phyloP scores from a whole-genome alignment of 2,329 filamentous ascomycete species.

The Monascus ruber region DNA sequence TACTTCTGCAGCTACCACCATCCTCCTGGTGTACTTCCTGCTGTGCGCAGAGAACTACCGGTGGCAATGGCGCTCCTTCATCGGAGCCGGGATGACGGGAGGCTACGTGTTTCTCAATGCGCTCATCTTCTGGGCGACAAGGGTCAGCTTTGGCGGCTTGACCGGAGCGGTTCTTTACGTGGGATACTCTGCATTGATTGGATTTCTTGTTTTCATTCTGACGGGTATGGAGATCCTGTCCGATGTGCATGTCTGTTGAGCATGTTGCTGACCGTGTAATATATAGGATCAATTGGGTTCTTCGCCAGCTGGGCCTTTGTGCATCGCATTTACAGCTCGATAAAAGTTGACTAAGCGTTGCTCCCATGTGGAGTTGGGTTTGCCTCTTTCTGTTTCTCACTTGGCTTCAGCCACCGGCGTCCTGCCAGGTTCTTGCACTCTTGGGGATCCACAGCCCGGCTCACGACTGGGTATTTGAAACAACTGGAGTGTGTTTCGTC shows the following conservation, averaged over 20 bases:
- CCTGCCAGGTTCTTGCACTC: no score
- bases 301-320: constrained; percentile 92
- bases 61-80: constrained; percentile 96
- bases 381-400: no score
- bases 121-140: constrained; percentile 79
- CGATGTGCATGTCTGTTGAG: constrained; percentile 48
- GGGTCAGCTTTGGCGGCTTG: constrained; percentile 72
- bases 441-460: no score
- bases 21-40: constrained; percentile 91
- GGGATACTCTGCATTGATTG: constrained; percentile 82
- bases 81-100: constrained; percentile 80
- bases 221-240: constrained; percentile 82
- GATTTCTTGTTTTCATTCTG: constrained; percentile 83
- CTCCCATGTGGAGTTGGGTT: no score
- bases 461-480: no score
- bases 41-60: constrained; percentile 96
- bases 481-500: no score
- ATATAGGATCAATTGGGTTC: constrained; percentile 80
- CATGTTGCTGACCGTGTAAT: neutral
- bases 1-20: constrained; percentile 81
- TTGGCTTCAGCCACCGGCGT: no score
- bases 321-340: constrained; percentile 87
- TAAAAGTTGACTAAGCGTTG: constrained; percentile 65
- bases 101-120: constrained; percentile 88
- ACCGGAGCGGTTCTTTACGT: constrained; percentile 84